Evolutionary conservation across 2,329 filamentous ascomycete species (phyloP).

Genomic region (Chaetomium sp.): DNA sequence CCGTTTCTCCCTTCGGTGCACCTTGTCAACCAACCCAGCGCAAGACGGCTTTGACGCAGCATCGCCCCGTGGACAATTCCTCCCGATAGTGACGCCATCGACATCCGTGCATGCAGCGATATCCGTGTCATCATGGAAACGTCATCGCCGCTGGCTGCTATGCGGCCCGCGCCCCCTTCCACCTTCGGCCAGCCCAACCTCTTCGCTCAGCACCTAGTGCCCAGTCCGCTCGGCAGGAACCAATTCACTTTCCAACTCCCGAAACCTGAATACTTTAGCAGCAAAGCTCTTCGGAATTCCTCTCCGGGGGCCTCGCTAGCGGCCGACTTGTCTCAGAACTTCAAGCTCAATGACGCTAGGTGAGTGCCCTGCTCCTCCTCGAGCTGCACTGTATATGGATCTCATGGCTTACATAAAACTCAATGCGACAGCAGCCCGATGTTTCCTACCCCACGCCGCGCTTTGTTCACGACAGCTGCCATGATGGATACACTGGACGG

Average conservation of each 20-base stretch:
- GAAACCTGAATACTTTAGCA: slow-evolving; percentile 75
- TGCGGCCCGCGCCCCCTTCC: slow-evolving; percentile 70
- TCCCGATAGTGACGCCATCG: background rate
- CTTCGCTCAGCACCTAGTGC: slow-evolving; percentile 56
- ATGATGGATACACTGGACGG: slow-evolving; percentile 61
- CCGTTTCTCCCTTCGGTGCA: background rate
- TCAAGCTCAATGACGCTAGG: slow-evolving; percentile 83
- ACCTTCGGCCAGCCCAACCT: slow-evolving; percentile 62
- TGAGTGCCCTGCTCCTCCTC: slow-evolving; percentile 49
- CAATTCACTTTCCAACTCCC: slow-evolving; percentile 52
- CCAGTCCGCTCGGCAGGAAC: slow-evolving; percentile 51
- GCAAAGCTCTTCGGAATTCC: slow-evolving; percentile 77
- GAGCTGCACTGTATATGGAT: background rate
- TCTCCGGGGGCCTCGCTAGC: slow-evolving; percentile 90
- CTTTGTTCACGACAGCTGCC: slow-evolving; percentile 76
- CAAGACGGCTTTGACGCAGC: background rate
- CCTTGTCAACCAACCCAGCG: background rate
- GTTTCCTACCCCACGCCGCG: slow-evolving; percentile 78
- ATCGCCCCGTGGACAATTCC: background rate
- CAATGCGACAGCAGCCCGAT: slow-evolving; percentile 63
- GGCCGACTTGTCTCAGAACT: slow-evolving; percentile 94
- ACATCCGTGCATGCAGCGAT: slow-evolving; percentile 22
- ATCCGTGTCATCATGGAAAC: slow-evolving; percentile 69
- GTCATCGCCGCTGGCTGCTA: slow-evolving; percentile 89
- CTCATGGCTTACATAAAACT: slow-evolving; percentile 29